Percentiles rank a stretch among this genome's conserved stretches.
Conservation (phyloP, 1,284 basidiomycete species). For the Leccinum angustisporum region DNA sequence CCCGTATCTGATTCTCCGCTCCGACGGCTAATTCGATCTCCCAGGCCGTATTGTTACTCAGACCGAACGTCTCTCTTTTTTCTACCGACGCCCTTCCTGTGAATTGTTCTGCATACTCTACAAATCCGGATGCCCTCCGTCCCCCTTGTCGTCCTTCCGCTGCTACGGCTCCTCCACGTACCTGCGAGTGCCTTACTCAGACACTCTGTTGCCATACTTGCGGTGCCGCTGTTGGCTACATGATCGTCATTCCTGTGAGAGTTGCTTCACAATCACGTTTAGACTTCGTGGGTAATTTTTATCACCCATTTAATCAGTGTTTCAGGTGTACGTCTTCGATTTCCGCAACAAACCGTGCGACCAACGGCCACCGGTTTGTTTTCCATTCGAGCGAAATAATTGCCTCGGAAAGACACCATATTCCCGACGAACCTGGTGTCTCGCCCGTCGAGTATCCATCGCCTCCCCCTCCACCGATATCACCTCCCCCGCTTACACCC, state of each 20-base stretch:
- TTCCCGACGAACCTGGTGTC: conserved; percentile 70
- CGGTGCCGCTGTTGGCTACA: conserved; percentile 73
- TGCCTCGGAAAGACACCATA: conserved; percentile 70
- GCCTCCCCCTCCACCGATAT: conserved; percentile 32
- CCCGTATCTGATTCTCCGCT: conserved; percentile 3
- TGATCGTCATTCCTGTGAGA: conserved; percentile 67
- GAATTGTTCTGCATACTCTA: conserved; percentile 66
- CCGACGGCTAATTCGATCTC: conserved; percentile 14
- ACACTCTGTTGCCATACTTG: conserved; percentile 82
- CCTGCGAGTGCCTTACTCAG: conserved; percentile 71
- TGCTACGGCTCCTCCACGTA: conserved; percentile 41
- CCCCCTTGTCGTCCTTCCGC: conserved; percentile 36
- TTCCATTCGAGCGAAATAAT: conserved; percentile 79
- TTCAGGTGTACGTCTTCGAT: conserved; percentile 70
- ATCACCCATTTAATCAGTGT: conserved; percentile 44
- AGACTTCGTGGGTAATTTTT: conserved; percentile 8
- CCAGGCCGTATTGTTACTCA: conserved; percentile 79
- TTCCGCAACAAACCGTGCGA: conserved; percentile 61
- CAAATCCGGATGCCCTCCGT: conserved; percentile 44
- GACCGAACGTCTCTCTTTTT: conserved; percentile 80
- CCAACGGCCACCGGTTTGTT: conserved; percentile 86
- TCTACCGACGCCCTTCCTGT: conserved; percentile 80
- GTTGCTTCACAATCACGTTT: conserved; percentile 4
- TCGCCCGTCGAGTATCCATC: conserved; percentile 41
- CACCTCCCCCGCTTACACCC: conserved; percentile 25